These are phyloP conservation scores for Calonectria naviculata DNA, from an alignment of 2,329 filamentous ascomycete genomes.

Conservation along the genomic window DNA sequence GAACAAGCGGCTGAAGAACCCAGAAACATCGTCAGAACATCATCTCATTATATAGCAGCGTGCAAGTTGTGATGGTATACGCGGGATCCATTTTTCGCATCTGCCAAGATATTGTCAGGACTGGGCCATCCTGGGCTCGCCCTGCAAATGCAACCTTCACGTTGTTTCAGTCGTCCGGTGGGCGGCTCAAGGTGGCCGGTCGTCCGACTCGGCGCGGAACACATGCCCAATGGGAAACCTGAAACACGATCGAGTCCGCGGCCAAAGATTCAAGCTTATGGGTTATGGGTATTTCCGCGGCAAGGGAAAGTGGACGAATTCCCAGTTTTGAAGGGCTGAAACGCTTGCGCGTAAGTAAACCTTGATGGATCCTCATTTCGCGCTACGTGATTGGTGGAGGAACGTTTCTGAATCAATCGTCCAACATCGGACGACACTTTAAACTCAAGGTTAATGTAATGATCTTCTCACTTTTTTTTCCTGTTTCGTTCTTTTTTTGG, in stretches of 20 bases:
- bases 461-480: background rate
- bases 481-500: background rate
- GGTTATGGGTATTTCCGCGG: background rate
- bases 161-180: conserved; percentile 4
- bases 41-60: background rate
- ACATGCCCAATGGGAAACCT: conserved; percentile 1
- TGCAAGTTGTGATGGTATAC: background rate
- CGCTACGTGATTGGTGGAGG: background rate
- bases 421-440: background rate
- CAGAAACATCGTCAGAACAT: background rate
- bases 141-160: background rate
- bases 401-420: background rate
- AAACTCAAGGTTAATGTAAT: conserved; percentile 3
- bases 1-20: background rate
- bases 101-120: conserved; percentile 14
- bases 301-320: background rate
- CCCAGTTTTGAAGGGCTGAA: background rate
- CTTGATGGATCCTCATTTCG: background rate
- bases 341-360: background rate
- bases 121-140: background rate
- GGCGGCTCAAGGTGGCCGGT: background rate
- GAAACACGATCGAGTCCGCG: background rate
- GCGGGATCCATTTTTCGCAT: background rate
- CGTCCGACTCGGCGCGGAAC: background rate
- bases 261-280: background rate